Evolutionary conservation across 768 basidiomycete genomes (phyloP), one percentile per base, ranked within the genome.

Genomic region (Pulveroboletus sp.): DNA sequence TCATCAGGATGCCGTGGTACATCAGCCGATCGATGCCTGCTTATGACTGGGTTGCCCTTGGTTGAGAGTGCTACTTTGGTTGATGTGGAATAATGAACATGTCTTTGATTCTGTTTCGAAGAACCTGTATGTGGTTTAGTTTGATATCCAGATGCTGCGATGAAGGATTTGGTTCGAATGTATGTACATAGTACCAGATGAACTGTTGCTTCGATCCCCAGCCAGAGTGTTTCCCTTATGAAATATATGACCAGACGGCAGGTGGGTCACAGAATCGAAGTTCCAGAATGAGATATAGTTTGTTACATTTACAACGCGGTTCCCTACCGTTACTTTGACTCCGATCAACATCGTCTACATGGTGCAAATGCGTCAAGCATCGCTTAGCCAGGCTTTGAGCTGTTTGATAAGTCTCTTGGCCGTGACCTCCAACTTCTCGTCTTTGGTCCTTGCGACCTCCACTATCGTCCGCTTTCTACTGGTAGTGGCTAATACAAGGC

Each of bases 351-450:
- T 31, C 6, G 23, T 14, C 12, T 29, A 6, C 6, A 29, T 6
- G 27, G 12, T 29, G 27, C 27, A n/a, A n/a, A n/a, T n/a, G n/a
- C n/a, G n/a, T 26, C 47, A 67, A 12, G 22, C 36, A 13, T 58
- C 56, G 37, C 34, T 58, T 61, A 81, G 53, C 74, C 76, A 77
- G 8, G 54, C 63, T 54, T 61, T 70, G 32, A 87, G 64, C 56
- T 77, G 75, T 44, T 54, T 65, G 1, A 80, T 77, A 24, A 88
- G 65, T 56, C 67, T 70, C 59, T 71, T 76, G 26, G 84, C 85
- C 1, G 77, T 64, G 4, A 65, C 59, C 64, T 87, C 85, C 32
- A 88, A 62, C 54, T 67, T 71, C 63, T 86, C 83, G 31, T 81
- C 76, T 49, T 73, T 72, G 11, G 67, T 65, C 43, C 83, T 58